Base-by-base conservation (phyloP, 1,139 yeast genomes). In the Yarrowia galli region DNA sequence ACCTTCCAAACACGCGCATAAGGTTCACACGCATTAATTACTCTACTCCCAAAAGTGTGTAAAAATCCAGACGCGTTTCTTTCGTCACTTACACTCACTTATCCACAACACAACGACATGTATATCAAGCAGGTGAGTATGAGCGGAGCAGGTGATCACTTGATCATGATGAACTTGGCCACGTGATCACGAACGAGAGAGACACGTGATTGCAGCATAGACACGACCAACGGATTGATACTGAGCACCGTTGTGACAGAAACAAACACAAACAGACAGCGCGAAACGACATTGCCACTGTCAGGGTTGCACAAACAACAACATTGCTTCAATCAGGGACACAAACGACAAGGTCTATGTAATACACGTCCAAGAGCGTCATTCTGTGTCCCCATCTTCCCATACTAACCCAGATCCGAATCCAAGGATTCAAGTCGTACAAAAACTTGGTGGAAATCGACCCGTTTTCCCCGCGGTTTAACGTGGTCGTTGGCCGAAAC, bases 381-480 rank as follows among this genome's bases (percentile, higher is more conserved):
- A n/a, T n/a, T n/a, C n/a, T n/a, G n/a, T n/a, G n/a, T n/a, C n/a
- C n/a, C n/a, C n/a, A n/a, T n/a, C n/a, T n/a, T 8, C 22, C 35
- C 6, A 1, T 36, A 40, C 64, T 58, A 58, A 61, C 54, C 10
- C 56, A 85, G 80, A 86, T 93, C 61, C 84, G 86, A 16, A 91
- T 95, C 70, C 97, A 92, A 76, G 99, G 99, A 58, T 95, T 95
- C 82, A 92, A 92, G 79, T 93, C 99, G 70, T 95, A 92, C 78
- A 89, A 91, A 80, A 89, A 91, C 76, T 87, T 91, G 65, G 91
- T 97, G 0, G 84, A 86, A 12, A 86, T 95, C 20, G 96, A 91
- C 63, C 83, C 85, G 36, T 81, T 95, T 67, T 89, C 96, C 0
- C 96, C 96, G 0, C 85, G 87, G 69, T 91, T 89, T 76, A 95